Evolutionary conservation across 2,329 filamentous ascomycete genomes (phyloP), one percentile per base, ranked within the genome.

Genomic region (Xylaria sp.): DNA sequence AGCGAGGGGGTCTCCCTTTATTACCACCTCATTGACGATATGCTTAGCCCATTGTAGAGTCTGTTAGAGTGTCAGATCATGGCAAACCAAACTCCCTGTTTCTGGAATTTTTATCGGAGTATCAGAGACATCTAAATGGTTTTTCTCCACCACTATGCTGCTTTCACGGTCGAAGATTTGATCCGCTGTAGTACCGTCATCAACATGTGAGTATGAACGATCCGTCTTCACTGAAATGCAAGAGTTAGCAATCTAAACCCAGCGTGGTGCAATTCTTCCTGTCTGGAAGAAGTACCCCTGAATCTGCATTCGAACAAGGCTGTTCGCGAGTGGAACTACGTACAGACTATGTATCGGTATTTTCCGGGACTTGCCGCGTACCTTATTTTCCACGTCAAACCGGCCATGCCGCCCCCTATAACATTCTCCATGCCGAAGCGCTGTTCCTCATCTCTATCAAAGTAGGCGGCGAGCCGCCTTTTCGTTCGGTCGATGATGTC

Each of bases 381-480:
- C 19, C 52, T 63, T 11, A 63, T 4, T 29, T 57, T 63, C 60
- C 60, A 63, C 17, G 57, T 21, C 31, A 60, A 15, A 8, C 52
- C 46, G 10, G 25, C 25, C 6, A 19, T 1, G 17, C 60, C 56
- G 3, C 31, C 29, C 3, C 23, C 38, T 15, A 57, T 6, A 6
- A 25, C 8, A 3, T 27, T 21, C 21, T 56, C 56, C 52, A 60
- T 33, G 1, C 38, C 1, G 33, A 60, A 63, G 13, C 60, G 60
- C 2, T 27, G 33, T 23, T 43, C 27, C 4, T 51, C 56, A 53
- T 63, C 56, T 35, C 31, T 37, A 4, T 44, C 33, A 21, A 63
- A 63, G 19, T 60, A 56, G n/a, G n/a, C n/a, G n/a, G n/a, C n/a
- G n/a, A n/a, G n/a, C n/a, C n/a, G n/a, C n/a, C n/a, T n/a, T n/a